These are phyloP conservation scores for Pleurotus ostreatus DNA, from an alignment of 768 basidiomycete species.

Conservation along the genomic window DNA sequence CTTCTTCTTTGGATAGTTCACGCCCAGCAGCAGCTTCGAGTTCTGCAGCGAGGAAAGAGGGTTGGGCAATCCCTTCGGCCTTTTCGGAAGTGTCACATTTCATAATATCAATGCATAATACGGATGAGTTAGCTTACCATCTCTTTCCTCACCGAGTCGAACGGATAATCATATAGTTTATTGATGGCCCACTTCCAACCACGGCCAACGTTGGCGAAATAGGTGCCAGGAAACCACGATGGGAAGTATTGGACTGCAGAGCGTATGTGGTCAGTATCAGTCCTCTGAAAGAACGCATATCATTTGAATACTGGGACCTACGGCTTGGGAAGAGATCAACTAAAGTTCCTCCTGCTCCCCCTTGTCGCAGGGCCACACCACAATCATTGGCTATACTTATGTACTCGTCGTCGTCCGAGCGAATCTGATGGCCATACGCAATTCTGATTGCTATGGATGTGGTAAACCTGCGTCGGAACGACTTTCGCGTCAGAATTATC, in stretches of 20 bases:
- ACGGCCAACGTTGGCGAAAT: slow-evolving; percentile 1
- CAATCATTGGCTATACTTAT: slow-evolving; percentile 16
- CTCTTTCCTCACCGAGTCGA: neutral
- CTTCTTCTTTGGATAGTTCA: neutral
- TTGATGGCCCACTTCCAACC: slow-evolving; percentile 1
- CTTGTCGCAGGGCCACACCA: slow-evolving; percentile 12
- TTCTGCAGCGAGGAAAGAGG: neutral
- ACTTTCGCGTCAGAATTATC: neutral
- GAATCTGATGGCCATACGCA: slow-evolving; percentile 19
- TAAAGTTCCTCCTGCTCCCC: slow-evolving; percentile 14
- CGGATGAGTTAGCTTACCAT: neutral
- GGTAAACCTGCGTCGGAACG: slow-evolving; percentile 15
- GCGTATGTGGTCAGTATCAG: neutral
- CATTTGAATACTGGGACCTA: slow-evolving; percentile 8
- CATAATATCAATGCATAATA: neutral
- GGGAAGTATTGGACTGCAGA: slow-evolving; percentile 1
- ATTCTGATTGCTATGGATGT: slow-evolving; percentile 19
- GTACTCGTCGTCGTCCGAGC: slow-evolving; percentile 19
- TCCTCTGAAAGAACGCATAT: neutral
- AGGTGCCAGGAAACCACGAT: slow-evolving; percentile 4
- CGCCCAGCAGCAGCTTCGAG: neutral
- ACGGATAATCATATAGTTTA: neutral
- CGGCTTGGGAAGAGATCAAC: slow-evolving; percentile 21
- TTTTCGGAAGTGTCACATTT: neutral
- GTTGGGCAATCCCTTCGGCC: neutral